A percentile compares a stretch with the other conserved stretches of the same genome.
phyloP scores from a whole-genome alignment of 140 eudicot genomes.

The Erigeron philadelphicus region DNA sequence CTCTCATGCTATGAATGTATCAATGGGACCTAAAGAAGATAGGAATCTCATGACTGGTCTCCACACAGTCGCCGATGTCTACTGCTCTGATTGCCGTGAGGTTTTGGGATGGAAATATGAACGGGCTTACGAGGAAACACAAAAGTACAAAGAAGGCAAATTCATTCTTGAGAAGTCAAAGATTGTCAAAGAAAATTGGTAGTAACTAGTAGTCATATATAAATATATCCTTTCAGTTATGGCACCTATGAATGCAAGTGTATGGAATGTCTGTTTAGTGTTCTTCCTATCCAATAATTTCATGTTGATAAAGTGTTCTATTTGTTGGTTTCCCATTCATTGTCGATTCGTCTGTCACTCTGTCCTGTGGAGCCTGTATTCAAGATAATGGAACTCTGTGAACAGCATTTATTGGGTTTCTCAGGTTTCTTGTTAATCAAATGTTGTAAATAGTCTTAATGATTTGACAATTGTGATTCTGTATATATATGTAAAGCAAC shows the following conservation, averaged over 20 bases:
- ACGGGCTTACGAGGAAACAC: slow-evolving; percentile 63
- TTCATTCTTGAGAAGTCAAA: slow-evolving; percentile 59
- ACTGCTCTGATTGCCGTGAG: slow-evolving; percentile 61
- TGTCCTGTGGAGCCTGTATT: slow-evolving; percentile 21
- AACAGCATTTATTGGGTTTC: slow-evolving; percentile 21
- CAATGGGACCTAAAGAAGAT: slow-evolving; percentile 56
- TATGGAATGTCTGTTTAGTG: slow-evolving; percentile 20
- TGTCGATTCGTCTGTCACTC: slow-evolving; percentile 18
- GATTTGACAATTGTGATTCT: slow-evolving; percentile 15
- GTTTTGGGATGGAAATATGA: slow-evolving; percentile 74
- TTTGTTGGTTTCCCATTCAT: slow-evolving; percentile 29
- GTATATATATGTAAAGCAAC: slow-evolving; percentile 15
- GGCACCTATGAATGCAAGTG: slow-evolving; percentile 17
- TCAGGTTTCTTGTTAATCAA: slow-evolving; percentile 28
- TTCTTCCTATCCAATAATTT: slow-evolving; percentile 24
- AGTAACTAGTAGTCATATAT: slow-evolving; percentile 24
- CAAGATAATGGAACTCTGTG: slow-evolving; percentile 18
- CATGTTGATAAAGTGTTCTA: slow-evolving; percentile 23
- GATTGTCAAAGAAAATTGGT: slow-evolving; percentile 62
- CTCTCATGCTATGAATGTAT: slow-evolving; percentile 64
- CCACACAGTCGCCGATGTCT: slow-evolving; percentile 63
- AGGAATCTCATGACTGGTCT: slow-evolving; percentile 69
- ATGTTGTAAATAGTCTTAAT: slow-evolving; percentile 16
- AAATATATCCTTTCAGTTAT: not conserved
- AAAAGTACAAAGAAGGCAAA: slow-evolving; percentile 72